phyloP scores from a whole-genome alignment of 345 rosid genomes.

The Citrus sinensis region DNA sequence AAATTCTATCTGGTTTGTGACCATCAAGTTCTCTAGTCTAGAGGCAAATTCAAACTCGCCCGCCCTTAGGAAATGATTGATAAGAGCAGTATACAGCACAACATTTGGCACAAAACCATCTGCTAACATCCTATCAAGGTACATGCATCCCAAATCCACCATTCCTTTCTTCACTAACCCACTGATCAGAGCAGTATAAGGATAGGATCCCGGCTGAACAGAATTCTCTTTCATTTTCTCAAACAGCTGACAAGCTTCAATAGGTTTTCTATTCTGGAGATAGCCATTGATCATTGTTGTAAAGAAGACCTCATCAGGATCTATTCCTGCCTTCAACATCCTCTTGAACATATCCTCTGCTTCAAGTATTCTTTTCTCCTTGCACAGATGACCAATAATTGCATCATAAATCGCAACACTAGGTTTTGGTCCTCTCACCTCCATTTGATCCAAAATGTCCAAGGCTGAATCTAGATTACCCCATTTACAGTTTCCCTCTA shows the following conservation, averaged over 20 bases:
- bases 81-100: slow-evolving; percentile 54
- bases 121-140: slow-evolving; percentile 56
- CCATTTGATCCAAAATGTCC: slow-evolving; percentile 43
- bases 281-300: slow-evolving; percentile 73
- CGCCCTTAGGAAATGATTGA: slow-evolving; percentile 41
- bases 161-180: slow-evolving; percentile 55
- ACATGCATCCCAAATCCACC: slow-evolving; percentile 54
- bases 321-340: slow-evolving; percentile 60
- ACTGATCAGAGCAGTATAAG: slow-evolving; percentile 57
- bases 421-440: slow-evolving; percentile 53
- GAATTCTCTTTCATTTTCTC: slow-evolving; percentile 50
- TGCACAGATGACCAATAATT: slow-evolving; percentile 50
- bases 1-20: slow-evolving; percentile 32
- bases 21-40: slow-evolving; percentile 53
- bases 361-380: slow-evolving; percentile 36
- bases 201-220: slow-evolving; percentile 43
- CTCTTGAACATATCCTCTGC: slow-evolving; percentile 54
- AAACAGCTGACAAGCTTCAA: slow-evolving; percentile 50
- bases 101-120: slow-evolving; percentile 58
- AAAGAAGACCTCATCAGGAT: slow-evolving; percentile 64
- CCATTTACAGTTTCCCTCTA: slow-evolving; percentile 46
- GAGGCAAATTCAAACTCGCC: slow-evolving; percentile 54
- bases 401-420: slow-evolving; percentile 55
- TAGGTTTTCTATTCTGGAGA: slow-evolving; percentile 36
- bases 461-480: slow-evolving; percentile 42